A percentile compares a stretch with the other conserved stretches of the same genome.
Evolutionary conservation across 2,329 filamentous ascomycete genomes (phyloP).

Genomic region (Plenodomus tracheiphilus): DNA sequence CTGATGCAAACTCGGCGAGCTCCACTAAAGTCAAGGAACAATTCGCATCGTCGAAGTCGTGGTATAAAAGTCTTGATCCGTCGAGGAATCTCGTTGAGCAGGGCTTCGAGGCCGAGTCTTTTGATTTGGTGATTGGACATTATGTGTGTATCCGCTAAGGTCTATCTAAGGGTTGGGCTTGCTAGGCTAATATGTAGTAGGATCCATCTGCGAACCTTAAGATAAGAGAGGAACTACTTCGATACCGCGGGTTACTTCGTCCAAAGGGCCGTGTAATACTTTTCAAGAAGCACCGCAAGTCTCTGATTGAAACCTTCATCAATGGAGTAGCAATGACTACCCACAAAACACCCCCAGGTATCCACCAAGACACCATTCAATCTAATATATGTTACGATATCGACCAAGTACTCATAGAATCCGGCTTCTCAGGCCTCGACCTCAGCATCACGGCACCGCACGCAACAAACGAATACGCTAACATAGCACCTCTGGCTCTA

Average conservation of each 20-base stretch:
- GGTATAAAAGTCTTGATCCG: slow-evolving; percentile 1
- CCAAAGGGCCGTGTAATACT: background rate
- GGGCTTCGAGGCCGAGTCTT: background rate
- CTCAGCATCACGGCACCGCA: too few relatives aligned
- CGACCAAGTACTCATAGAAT: background rate
- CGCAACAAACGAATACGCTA: background rate
- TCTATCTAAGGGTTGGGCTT: too few relatives aligned
- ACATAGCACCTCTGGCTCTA: background rate
- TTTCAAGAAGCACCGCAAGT: background rate
- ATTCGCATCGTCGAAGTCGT: background rate
- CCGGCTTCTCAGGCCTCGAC: slow-evolving; percentile 35
- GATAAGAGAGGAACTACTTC: background rate
- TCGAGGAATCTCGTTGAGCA: slow-evolving; percentile 33
- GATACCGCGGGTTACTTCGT: background rate
- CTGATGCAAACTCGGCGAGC: background rate
- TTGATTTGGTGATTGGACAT: background rate
- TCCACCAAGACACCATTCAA: too few relatives aligned
- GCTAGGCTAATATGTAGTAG: background rate
- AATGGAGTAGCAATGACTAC: background rate
- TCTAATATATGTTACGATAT: too few relatives aligned
- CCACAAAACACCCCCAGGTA: too few relatives aligned
- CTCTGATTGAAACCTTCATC: background rate
- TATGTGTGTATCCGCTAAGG: background rate
- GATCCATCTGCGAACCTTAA: background rate
- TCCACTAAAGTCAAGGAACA: background rate